Conservation (phyloP, 805 yeast genomes). For the Yueomyces sinensis region DNA sequence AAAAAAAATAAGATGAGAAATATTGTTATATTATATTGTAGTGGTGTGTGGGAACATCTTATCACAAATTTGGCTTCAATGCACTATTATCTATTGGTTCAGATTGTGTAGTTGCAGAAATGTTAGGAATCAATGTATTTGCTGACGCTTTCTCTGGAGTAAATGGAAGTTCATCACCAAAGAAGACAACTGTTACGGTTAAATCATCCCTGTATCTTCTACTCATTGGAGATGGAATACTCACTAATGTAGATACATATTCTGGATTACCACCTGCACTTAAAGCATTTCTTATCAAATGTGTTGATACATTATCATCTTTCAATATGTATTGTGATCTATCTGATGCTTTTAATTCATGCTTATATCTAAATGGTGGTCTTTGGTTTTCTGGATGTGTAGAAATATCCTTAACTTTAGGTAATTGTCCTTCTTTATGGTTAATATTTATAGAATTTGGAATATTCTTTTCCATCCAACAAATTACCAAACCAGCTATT, state of each 20-base stretch:
- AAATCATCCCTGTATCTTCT: conserved; percentile 91
- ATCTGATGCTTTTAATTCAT: conserved; percentile 14
- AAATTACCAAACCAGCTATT: conserved; percentile 80
- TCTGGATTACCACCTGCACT: conserved; percentile 81
- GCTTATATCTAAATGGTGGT: conserved; percentile 56
- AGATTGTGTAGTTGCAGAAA: too few species aligned
- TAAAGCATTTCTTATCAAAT: conserved; percentile 83
- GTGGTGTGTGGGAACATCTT: too few species aligned
- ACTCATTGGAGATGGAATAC: conserved; percentile 84
- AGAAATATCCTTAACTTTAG: conserved; percentile 51
- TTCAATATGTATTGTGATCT: conserved; percentile 41
- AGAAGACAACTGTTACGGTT: conserved; percentile 91
- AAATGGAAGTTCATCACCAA: conserved; percentile 40
- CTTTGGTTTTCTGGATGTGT: conserved; percentile 44
- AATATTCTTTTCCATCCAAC: conserved; percentile 71
- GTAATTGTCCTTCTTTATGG: conserved; percentile 30
- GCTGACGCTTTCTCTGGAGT: too few species aligned
- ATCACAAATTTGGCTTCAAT: too few species aligned
- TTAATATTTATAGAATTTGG: conserved; percentile 1
- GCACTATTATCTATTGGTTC: too few species aligned
- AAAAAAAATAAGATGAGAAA: too few species aligned
- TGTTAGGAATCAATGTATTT: too few species aligned
- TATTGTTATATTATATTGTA: too few species aligned
- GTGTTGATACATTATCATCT: conserved; percentile 86
- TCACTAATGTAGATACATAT: conserved; percentile 74